Base-by-base conservation (phyloP, 495 filamentous ascomycete species). In the Penicillium paradoxum region DNA sequence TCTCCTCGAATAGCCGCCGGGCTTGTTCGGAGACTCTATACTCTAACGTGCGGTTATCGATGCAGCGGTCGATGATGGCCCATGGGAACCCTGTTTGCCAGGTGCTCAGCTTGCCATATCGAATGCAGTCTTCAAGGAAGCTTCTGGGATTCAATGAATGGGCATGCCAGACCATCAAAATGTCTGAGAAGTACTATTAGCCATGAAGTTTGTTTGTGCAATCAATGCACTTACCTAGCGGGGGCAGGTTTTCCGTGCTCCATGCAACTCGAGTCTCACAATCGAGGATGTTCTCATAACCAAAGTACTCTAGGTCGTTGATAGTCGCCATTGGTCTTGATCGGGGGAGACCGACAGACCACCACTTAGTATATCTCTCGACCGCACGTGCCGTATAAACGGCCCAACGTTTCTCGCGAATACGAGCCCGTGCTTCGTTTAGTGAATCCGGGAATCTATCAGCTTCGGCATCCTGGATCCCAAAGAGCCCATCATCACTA, bases 81-180 rank as follows among this genome's bases (percentile, higher is more conserved):
- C 88, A 93, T 3, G 89, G 90, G 48, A 95, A 80, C 3, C 83
- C 82, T 0, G 79, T 78, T 18, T 56, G 67, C 82, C 87, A 90
- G 24, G 90, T 69, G 7, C 70, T 65, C 47, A 77, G 70, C 25
- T 81, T 67, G 1, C 81, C 82, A 37, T 75, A 75, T 9, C 87
- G 74, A 45, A 91, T 70, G 56, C 83, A 84, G 58, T 95, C 90
- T 57, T 95, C 90, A 3, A 89, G 76, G 58, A 83, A 95, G 45
- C 72, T 71, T 36, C 86, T 72, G 2, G 90, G 90, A 54, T 91
- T 93, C 5, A 95, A 78, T 81, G 89, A 83, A 59, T 89, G 88
- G 4, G 87, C 73, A 66, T 95, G 90, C 88, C 87, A 91, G 0
- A 95, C 88, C 88, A 95, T 89, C 38, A 95, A 66, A 3, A 95